A percentile compares a stretch with the other conserved stretches of the same genome.
Evolutionary conservation across 345 rosid genomes (phyloP).

Genomic region (Orychophragmus violaceus): DNA sequence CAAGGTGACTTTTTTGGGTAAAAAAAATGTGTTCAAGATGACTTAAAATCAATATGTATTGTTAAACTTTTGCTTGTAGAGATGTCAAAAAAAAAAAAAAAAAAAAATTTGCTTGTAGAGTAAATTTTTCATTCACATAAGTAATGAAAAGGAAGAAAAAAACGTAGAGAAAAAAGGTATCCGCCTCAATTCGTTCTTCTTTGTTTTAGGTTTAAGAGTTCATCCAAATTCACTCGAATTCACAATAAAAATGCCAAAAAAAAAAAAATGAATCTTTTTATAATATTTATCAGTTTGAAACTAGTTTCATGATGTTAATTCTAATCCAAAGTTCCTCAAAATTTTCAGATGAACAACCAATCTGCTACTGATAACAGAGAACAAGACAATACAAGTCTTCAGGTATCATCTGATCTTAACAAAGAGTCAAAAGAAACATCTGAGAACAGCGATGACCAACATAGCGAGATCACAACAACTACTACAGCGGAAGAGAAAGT

Average conservation of each 20-base stretch:
- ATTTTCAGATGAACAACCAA: constrained; percentile 16
- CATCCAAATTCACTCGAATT: not conserved
- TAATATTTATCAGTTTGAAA: not conserved
- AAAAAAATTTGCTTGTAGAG: too few relatives aligned
- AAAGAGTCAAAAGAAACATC: constrained; percentile 35
- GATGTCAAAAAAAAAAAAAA: too few relatives aligned
- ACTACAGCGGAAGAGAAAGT: constrained; percentile 30
- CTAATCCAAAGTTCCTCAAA: not conserved
- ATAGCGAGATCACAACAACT: constrained; percentile 36
- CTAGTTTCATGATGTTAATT: not conserved
- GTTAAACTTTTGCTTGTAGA: not conserved
- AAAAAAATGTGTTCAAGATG: not conserved
- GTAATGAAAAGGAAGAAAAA: not conserved
- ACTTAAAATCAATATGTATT: not conserved
- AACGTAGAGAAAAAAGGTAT: not conserved
- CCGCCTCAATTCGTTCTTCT: not conserved
- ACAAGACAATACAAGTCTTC: constrained; percentile 1
- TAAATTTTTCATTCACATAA: not conserved
- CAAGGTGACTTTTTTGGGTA: too few relatives aligned
- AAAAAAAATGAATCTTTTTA: not conserved
- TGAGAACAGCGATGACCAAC: constrained; percentile 35
- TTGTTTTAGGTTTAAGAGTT: not conserved
- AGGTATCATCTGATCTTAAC: constrained; percentile 16
- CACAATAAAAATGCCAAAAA: not conserved
- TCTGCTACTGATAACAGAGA: not conserved